Evolutionary conservation across 1,284 basidiomycete species (phyloP), one percentile per base, ranked within the genome.

Genomic region (Porphyrellus sp.): DNA sequence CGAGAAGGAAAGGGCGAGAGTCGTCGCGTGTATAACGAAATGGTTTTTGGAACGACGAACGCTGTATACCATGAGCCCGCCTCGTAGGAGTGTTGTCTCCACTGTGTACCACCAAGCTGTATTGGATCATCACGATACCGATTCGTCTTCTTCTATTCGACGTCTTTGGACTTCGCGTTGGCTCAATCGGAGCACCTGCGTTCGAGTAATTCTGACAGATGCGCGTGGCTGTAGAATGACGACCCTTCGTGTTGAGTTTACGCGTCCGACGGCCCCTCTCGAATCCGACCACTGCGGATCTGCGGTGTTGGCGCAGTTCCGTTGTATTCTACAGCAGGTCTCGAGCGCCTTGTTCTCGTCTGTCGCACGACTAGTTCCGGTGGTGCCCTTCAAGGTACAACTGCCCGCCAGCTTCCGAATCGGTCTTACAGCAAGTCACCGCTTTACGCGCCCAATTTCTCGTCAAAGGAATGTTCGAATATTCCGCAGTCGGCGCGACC

Each of bases 1-100:
- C 53, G 27, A 16, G 49, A 20, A 33, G 43, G 43, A 35, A 28
- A 24, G 31, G 39, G 20, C 7, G 41, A 42, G 20, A 31, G 47
- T 24, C 18, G n/a, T n/a, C 33, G 21, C 25, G 25, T 20, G 21
- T 35, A 56, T 49, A 53, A 57, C 5, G 66, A 68, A 42, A 42
- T 65, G 23, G 67, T 51, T 47, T 56, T 68, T 33, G 66, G 61
- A 15, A 71, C 68, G 20, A 59, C 57, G 8, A 41, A 55, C 12
- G 27, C 58, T 37, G 34, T 23, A 37, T 70, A 56, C 33, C 49
- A 54, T 37, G 52, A 59, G n/a, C 39, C 46, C 9, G 38, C 24
- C 18, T 38, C 52, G 35, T 62, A 64, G 57, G 31, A 31, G 5
- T 51, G 31, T 18, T 42, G 24, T 18, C 18, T 46, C 34, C 45